Conservation (phyloP, 2,329 filamentous ascomycete species). For the Fusarium globosum region DNA sequence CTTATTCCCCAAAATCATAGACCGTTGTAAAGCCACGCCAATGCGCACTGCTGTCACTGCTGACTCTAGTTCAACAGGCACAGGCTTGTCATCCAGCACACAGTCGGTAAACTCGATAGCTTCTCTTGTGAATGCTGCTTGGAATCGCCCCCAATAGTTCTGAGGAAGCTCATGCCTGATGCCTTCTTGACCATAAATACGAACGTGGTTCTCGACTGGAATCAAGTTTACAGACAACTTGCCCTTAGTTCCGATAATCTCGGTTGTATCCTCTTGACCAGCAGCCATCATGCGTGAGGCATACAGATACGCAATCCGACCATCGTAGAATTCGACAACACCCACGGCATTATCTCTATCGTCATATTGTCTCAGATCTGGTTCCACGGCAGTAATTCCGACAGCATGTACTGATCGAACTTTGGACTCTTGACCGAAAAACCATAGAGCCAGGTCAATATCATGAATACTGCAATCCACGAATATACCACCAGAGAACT, state of each 20-base stretch:
- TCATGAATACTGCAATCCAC: slow-evolving; percentile 78
- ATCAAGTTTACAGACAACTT: slow-evolving; percentile 69
- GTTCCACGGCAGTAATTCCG: slow-evolving; percentile 46
- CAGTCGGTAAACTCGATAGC: slow-evolving; percentile 71
- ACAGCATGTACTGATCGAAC: slow-evolving; percentile 45
- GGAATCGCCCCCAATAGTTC: slow-evolving; percentile 72
- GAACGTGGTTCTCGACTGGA: slow-evolving; percentile 65
- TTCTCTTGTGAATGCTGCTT: slow-evolving; percentile 71
- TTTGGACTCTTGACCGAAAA: slow-evolving; percentile 45
- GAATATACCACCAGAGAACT: slow-evolving; percentile 75
- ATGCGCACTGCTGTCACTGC: slow-evolving; percentile 71
- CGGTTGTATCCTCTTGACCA: slow-evolving; percentile 74
- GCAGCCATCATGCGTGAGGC: slow-evolving; percentile 74
- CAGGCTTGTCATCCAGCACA: slow-evolving; percentile 64
- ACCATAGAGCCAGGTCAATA: slow-evolving; percentile 56
- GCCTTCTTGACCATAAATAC: slow-evolving; percentile 60
- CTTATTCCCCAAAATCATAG: slow-evolving; percentile 64
- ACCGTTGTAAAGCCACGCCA: slow-evolving; percentile 68
- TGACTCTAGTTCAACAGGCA: slow-evolving; percentile 67
- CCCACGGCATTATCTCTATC: slow-evolving; percentile 55
- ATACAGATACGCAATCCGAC: slow-evolving; percentile 73
- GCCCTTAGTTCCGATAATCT: slow-evolving; percentile 74
- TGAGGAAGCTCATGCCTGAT: slow-evolving; percentile 68
- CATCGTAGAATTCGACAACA: slow-evolving; percentile 72
- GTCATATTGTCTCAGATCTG: slow-evolving; percentile 43